A percentile compares a stretch with the other conserved stretches of the same genome.
Evolutionary conservation across 2,329 filamentous ascomycete genomes (phyloP).

Genomic region (Lasiodiplodia hormozganensis): DNA sequence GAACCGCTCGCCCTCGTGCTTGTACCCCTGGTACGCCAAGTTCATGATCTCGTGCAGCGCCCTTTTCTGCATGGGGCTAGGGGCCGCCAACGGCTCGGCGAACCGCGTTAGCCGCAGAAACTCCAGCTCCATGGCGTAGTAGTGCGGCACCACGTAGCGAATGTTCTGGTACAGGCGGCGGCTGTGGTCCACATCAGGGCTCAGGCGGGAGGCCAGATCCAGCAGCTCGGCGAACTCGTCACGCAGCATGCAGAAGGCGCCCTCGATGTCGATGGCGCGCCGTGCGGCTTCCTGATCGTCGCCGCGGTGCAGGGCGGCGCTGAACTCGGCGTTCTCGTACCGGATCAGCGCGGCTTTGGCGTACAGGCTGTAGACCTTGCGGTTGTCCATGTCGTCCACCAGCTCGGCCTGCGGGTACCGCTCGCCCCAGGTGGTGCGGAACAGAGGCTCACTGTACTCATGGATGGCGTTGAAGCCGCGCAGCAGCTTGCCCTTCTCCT

Average conservation of each 20-base stretch:
- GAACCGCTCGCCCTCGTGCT: constrained; percentile 42
- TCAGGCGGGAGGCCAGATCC: constrained; percentile 32
- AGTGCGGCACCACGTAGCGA: constrained; percentile 45
- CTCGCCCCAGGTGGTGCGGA: constrained; percentile 44
- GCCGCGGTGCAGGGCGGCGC: constrained; percentile 32
- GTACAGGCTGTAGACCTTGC: constrained; percentile 42
- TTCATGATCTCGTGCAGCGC: constrained; percentile 39
- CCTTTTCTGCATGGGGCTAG: constrained; percentile 28
- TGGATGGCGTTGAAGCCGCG: constrained; percentile 40
- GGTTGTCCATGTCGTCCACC: constrained; percentile 47
- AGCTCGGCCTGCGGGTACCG: constrained; percentile 45
- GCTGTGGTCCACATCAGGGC: constrained; percentile 33
- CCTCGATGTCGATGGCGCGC: constrained; percentile 31
- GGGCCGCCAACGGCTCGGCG: constrained; percentile 26
- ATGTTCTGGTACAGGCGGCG: constrained; percentile 46
- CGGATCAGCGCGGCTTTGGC: constrained; percentile 42
- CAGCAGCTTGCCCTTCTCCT: constrained; percentile 34
- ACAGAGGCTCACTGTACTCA: constrained; percentile 44
- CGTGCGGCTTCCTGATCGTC: constrained; percentile 28
- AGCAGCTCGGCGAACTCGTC: constrained; percentile 33
- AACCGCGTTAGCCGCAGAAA: constrained; percentile 36
- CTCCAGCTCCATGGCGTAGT: constrained; percentile 45
- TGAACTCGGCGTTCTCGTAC: constrained; percentile 42
- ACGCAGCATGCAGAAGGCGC: constrained; percentile 34
- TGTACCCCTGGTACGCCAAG: constrained; percentile 44